Percentiles rank a stretch among this genome's conserved stretches.
Conservation (phyloP, 1,284 basidiomycete species). For the Apiotrichum sp. region DNA sequence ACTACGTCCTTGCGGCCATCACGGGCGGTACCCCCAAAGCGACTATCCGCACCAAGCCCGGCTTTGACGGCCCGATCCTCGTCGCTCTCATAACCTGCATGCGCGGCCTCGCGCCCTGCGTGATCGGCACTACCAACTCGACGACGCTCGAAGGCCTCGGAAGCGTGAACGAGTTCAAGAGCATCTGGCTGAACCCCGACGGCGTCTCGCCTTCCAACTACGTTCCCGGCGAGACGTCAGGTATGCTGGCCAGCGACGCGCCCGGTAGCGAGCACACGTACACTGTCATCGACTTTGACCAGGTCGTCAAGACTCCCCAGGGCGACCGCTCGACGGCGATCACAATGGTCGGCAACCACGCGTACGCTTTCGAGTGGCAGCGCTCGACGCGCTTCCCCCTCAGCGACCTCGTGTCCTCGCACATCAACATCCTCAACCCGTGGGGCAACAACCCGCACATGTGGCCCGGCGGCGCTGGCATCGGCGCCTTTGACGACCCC, state of each 20-base stretch:
- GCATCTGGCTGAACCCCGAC: slow-evolving; percentile 14
- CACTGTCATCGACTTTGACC: slow-evolving; percentile 19
- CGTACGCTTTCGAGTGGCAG: slow-evolving; percentile 14
- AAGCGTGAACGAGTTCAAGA: background rate
- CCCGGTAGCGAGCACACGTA: slow-evolving; percentile 9
- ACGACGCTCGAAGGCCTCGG: slow-evolving; percentile 12
- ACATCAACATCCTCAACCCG: slow-evolving; percentile 13
- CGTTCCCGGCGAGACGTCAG: slow-evolving; percentile 3
- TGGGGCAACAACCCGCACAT: slow-evolving; percentile 18
- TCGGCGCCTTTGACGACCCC: slow-evolving; percentile 6
- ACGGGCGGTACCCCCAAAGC: slow-evolving; percentile 15
- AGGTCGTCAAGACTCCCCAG: slow-evolving; percentile 3
- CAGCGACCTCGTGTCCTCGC: background rate
- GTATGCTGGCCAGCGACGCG: slow-evolving; percentile 6
- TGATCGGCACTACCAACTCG: slow-evolving; percentile 10
- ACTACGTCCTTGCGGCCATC: slow-evolving; percentile 14
- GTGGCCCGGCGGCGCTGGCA: slow-evolving; percentile 6
- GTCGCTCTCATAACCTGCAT: slow-evolving; percentile 13
- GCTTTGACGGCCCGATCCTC: slow-evolving; percentile 11
- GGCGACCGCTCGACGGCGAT: slow-evolving; percentile 7
- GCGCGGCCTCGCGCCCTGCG: slow-evolving; percentile 12
- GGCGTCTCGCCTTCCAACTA: background rate
- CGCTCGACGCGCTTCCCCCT: slow-evolving; percentile 4
- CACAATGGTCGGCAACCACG: slow-evolving; percentile 16
- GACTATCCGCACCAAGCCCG: slow-evolving; percentile 1